These are phyloP conservation scores for Basidiobolus meristosporus DNA, from an alignment of 371 early-diverging fungal species.

Conservation along the genomic window DNA sequence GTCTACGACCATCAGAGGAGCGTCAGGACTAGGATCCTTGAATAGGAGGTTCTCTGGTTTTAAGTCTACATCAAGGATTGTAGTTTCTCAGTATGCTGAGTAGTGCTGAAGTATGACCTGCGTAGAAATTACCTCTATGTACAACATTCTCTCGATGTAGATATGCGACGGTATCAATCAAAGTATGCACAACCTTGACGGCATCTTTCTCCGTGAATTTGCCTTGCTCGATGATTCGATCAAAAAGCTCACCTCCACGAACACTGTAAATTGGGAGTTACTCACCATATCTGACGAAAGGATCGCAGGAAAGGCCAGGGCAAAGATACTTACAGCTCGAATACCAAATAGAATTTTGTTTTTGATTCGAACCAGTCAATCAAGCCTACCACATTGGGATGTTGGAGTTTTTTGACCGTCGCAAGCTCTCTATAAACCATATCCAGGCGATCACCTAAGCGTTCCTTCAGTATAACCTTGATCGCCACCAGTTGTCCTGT, in stretches of 20 bases:
- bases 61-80: constrained; percentile 27
- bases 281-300: background rate
- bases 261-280: constrained; percentile 14
- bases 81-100: no score
- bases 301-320: background rate
- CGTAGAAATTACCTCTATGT: constrained; percentile 54
- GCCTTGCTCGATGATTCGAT: constrained; percentile 63
- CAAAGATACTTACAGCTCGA: constrained; percentile 39
- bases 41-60: constrained; percentile 71
- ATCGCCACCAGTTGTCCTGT: constrained; percentile 46
- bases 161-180: constrained; percentile 44
- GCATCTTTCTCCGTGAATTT: constrained; percentile 80
- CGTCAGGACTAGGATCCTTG: constrained; percentile 24
- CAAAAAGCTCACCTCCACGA: constrained; percentile 82
- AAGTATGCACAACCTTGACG: constrained; percentile 35
- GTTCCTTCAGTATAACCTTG: constrained; percentile 57
- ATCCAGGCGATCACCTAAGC: constrained; percentile 34
- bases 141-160: constrained; percentile 54
- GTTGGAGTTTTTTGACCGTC: constrained; percentile 38
- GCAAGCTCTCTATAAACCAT: constrained; percentile 62
- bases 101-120: no score
- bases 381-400: constrained; percentile 67
- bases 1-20: constrained; percentile 39
- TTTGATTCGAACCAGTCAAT: constrained; percentile 45
- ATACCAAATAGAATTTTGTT: constrained; percentile 74